A percentile compares a stretch with the other conserved stretches of the same genome.
Evolutionary conservation across 1,284 basidiomycete species (phyloP).

Genomic region (Ustilago vetiveriae): DNA sequence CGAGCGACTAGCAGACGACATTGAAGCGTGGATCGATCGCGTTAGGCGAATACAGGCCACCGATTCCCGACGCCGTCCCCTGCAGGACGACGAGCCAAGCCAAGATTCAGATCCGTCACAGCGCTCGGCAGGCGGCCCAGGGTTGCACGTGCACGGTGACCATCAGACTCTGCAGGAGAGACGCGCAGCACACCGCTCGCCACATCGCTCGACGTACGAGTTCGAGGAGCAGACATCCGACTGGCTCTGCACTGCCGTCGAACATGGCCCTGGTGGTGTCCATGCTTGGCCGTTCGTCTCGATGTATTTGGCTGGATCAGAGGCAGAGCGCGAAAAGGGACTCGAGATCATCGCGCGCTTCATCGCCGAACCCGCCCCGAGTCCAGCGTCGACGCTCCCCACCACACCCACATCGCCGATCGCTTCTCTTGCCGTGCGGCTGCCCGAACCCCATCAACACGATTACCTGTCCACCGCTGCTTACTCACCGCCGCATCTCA

Average conservation of each 20-base stretch:
- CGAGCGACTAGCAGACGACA: constrained; percentile 61
- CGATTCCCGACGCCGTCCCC: neutral
- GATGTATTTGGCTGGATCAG: constrained; percentile 61
- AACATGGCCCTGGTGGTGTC: constrained; percentile 60
- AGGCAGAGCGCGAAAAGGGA: constrained; percentile 60
- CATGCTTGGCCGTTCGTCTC: constrained; percentile 66
- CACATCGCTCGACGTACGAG: constrained; percentile 3
- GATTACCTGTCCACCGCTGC: neutral
- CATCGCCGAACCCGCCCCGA: constrained; percentile 28
- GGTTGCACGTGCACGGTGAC: neutral
- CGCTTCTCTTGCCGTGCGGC: constrained; percentile 17
- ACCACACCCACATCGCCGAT: constrained; percentile 13
- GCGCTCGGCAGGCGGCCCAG: neutral
- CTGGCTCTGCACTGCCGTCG: constrained; percentile 55
- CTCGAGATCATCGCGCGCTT: constrained; percentile 60
- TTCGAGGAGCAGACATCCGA: constrained; percentile 13
- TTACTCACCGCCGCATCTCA: constrained; percentile 45
- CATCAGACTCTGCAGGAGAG: constrained; percentile 33
- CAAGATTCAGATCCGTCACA: constrained; percentile 28
- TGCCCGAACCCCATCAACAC: constrained; percentile 5
- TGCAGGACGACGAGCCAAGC: constrained; percentile 26
- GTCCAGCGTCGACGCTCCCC: constrained; percentile 24
- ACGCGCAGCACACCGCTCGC: constrained; percentile 35
- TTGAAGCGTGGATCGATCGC: constrained; percentile 55
- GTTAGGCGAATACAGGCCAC: constrained; percentile 28